phyloP scores from a whole-genome alignment of 2,329 filamentous ascomycete genomes.

The Botryosphaeria dothidea region DNA sequence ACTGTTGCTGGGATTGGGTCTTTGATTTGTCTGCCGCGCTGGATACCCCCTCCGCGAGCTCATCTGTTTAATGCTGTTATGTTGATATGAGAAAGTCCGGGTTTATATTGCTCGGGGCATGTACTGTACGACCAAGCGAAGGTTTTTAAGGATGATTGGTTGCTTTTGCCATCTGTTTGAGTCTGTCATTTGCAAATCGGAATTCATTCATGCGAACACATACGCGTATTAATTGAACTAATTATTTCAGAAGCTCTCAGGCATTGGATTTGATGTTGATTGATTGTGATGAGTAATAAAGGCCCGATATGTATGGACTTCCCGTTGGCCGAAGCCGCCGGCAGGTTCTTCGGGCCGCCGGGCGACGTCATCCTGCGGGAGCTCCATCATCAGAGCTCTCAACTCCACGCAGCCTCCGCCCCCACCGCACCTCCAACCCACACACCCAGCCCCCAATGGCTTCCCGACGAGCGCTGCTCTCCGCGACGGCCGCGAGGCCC shows the following conservation, averaged over 20 bases:
- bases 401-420: neutral
- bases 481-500: slow-evolving; percentile 25
- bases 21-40: neutral
- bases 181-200: neutral
- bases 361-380: slow-evolving; percentile 14
- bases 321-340: slow-evolving; percentile 18
- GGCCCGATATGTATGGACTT: neutral
- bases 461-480: neutral
- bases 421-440: neutral
- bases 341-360: slow-evolving; percentile 2
- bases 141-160: neutral
- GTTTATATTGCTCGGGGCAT: neutral
- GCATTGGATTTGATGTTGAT: too few species aligned
- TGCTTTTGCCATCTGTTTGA: neutral
- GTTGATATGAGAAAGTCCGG: neutral
- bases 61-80: slow-evolving; percentile 4
- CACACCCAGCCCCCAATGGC: slow-evolving; percentile 8
- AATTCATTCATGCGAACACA: too few species aligned
- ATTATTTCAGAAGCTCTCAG: too few species aligned
- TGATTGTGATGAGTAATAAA: neutral
- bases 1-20: neutral
- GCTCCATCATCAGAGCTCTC: slow-evolving; percentile 11
- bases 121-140: neutral
- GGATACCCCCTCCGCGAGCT: slow-evolving; percentile 5
- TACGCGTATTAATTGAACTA: too few species aligned